Base-by-base conservation (phyloP, 352 stramenopile species). In the Pelagophyceae sp. region DNA sequence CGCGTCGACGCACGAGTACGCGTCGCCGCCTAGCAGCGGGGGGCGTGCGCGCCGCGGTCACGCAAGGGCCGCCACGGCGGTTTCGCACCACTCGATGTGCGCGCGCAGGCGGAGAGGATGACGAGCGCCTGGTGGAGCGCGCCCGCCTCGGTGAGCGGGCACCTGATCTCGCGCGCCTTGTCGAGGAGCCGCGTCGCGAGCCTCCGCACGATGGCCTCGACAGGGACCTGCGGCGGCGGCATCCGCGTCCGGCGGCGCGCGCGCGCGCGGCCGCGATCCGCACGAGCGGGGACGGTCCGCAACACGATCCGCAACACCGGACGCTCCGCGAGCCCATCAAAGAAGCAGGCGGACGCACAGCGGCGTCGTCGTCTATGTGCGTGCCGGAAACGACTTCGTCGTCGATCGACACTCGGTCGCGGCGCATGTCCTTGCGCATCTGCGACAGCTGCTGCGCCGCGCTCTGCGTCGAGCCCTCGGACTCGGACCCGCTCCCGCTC, bases 371-470 rank as follows among this genome's bases (percentile, higher is more conserved):
- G 35, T 74, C 67, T 11, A 6, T 19, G 35, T 54, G 11, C 6
- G 6, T 17, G 11, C 29, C 29, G 6, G 6, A 1, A 35, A 38
- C 29, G 63, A 72, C 38, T 37, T 74, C 67, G 35, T 37, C 67
- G 35, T 74, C 67, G 35, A 74, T 58, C 15, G 35, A 31, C 1
- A 74, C 37, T 5, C 67, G 67, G 67, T 74, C 67, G 2, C 67
- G 33, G 5, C 33, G 67, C 67, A 74, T 74, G 38, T 74, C 67
- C 67, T 74, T 74, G 67, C 67, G 67, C 67, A 74, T 74, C 38
- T 74, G 67, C 2, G 6, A 23, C 23, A 74, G 3, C 5, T 25
- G 67, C 67, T 58, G 67, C 67, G 35, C 1, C 23, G 6, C 17
- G 33, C 27, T 5, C 15, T 3, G 33, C 11, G 33, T 71, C 61